Percentiles rank a stretch among this genome's conserved stretches.
Evolutionary conservation across 73 alveolate genomes (phyloP).

Genomic region (Diophrys appendiculata): DNA sequence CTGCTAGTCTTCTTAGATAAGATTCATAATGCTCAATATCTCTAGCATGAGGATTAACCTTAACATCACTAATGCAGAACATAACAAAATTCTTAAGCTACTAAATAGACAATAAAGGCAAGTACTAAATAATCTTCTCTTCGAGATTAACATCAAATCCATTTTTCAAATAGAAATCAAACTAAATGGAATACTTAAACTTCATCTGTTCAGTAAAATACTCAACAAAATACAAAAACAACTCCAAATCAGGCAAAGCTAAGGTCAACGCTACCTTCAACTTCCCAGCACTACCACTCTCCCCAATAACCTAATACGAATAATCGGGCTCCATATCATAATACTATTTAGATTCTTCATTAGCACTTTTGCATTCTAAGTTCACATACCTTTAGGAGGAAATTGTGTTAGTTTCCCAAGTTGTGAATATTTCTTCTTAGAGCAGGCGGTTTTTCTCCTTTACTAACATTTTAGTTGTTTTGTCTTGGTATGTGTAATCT

Average conservation of each 20-base stretch:
- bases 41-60: neutral
- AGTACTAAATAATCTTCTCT: neutral
- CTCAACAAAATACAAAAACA: too few relatives aligned
- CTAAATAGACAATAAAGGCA: neutral
- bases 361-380: neutral
- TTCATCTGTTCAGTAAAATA: neutral
- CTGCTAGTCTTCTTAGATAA: neutral
- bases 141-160: neutral
- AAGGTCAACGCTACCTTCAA: neutral
- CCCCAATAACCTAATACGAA: too few relatives aligned
- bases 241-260: neutral
- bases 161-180: neutral
- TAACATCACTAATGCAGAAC: neutral
- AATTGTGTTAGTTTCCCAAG: neutral
- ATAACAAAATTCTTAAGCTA: neutral
- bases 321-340: neutral
- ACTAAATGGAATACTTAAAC: neutral
- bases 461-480: too few relatives aligned
- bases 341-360: neutral
- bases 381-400: neutral
- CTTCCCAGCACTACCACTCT: neutral
- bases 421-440: neutral
- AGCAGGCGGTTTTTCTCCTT: neutral
- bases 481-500: neutral
- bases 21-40: neutral